These are phyloP conservation scores for Rhizophora apiculata DNA, from an alignment of 345 rosid species.

Conservation along the genomic window DNA sequence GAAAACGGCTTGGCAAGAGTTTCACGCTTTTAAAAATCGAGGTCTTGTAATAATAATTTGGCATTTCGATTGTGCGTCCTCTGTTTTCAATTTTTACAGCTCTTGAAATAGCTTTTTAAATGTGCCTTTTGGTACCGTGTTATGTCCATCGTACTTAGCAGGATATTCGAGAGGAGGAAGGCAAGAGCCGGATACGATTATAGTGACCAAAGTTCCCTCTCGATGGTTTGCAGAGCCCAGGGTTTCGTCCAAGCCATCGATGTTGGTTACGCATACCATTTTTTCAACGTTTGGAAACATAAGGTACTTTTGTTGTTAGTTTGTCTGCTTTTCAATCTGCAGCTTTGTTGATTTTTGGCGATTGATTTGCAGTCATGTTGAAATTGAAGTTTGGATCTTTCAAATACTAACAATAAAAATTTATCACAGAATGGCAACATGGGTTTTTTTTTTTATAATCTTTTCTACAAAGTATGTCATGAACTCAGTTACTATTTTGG, in stretches of 20 bases:
- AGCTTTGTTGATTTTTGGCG: constrained; percentile 2
- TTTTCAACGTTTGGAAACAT: constrained; percentile 83
- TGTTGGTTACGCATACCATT: constrained; percentile 83
- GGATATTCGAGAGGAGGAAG: constrained; percentile 61
- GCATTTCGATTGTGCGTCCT: neutral
- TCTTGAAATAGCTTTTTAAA: neutral
- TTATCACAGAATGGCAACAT: no score
- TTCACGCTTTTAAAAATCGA: constrained; percentile 57
- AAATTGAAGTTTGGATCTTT: no score
- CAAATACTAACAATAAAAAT: no score
- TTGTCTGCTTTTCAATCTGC: neutral
- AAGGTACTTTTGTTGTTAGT: constrained; percentile 38
- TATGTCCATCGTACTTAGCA: constrained; percentile 10
- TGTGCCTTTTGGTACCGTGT: neutral
- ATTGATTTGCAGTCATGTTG: neutral
- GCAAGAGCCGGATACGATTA: constrained; percentile 72
- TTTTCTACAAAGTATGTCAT: no score
- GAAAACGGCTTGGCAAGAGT: constrained; percentile 82
- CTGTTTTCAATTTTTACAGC: neutral
- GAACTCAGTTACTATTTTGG: no score
- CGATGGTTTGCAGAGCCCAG: constrained; percentile 96
- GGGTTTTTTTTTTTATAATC: no score
- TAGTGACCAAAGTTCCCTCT: constrained; percentile 73
- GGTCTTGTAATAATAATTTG: constrained; percentile 16
- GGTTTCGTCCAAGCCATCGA: constrained; percentile 90